Conservation (phyloP, 148 eudicot genomes). For the Rhododendron griersonianum region DNA sequence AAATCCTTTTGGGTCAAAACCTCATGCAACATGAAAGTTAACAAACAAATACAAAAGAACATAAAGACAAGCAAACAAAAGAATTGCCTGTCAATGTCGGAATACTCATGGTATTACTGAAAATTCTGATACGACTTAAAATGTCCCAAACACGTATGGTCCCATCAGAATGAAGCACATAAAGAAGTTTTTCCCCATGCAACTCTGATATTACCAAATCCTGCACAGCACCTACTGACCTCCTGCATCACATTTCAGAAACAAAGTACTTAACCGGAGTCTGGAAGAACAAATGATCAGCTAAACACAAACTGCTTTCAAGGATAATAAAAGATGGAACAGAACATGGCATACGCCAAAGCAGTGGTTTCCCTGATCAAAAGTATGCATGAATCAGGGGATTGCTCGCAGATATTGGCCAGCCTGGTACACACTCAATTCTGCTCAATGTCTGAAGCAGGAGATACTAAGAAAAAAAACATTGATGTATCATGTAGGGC, state of each 20-base stretch:
- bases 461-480: not conserved
- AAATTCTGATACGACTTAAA: slow-evolving; percentile 50
- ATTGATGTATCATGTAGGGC: not conserved
- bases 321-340: not conserved
- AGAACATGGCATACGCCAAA: not conserved
- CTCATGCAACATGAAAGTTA: not conserved
- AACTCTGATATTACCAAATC: slow-evolving; percentile 57
- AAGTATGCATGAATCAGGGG: not conserved
- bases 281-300: not conserved
- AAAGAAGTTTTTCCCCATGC: slow-evolving; percentile 53
- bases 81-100: slow-evolving; percentile 42
- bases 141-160: slow-evolving; percentile 76
- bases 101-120: slow-evolving; percentile 44
- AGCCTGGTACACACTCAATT: not conserved
- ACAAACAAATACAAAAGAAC: not conserved
- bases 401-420: not conserved
- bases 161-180: slow-evolving; percentile 91
- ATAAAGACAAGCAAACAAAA: not conserved
- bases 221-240: slow-evolving; percentile 55
- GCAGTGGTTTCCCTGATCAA: not conserved
- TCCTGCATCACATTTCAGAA: slow-evolving; percentile 43
- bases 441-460: not conserved
- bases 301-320: not conserved
- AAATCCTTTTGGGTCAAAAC: not conserved
- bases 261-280: not conserved